phyloP scores from a whole-genome alignment of 805 yeast genomes.

The Wickerhamomyces strasburgensis region DNA sequence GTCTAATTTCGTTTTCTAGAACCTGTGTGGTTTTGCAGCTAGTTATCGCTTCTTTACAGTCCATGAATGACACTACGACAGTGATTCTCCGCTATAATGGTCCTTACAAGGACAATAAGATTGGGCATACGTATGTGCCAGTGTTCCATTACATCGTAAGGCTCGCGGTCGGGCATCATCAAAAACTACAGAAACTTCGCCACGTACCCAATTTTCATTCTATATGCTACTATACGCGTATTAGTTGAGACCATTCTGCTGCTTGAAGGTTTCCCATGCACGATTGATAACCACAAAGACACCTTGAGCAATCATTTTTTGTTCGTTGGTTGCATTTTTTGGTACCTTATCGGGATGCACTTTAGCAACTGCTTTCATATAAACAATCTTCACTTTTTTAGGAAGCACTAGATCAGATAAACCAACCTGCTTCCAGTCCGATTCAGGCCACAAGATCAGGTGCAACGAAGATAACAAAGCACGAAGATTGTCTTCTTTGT shows the following conservation, averaged over 20 bases:
- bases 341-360: constrained; percentile 87
- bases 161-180: too few relatives aligned
- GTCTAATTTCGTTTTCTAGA: too few relatives aligned
- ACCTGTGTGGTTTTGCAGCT: too few relatives aligned
- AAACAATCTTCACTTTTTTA: constrained; percentile 79
- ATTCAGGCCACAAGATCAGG: constrained; percentile 58
- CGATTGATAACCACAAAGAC: constrained; percentile 79
- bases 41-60: too few relatives aligned
- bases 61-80: too few relatives aligned
- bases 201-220: neutral
- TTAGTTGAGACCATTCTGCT: constrained; percentile 42
- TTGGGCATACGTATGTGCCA: too few relatives aligned
- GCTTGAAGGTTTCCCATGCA: constrained; percentile 85
- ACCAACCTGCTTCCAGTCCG: constrained; percentile 62
- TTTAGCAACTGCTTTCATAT: constrained; percentile 84
- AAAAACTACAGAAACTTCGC: too few relatives aligned
- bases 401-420: constrained; percentile 79
- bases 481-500: constrained; percentile 78
- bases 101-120: too few relatives aligned
- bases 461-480: constrained; percentile 69
- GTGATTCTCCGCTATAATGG: too few relatives aligned
- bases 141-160: too few relatives aligned
- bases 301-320: constrained; percentile 78
- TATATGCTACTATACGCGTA: neutral
- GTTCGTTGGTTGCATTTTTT: constrained; percentile 53